Evolutionary conservation across 108 stramenopile genomes (phyloP).

Genomic region (Fistulifera pelliculosa): DNA sequence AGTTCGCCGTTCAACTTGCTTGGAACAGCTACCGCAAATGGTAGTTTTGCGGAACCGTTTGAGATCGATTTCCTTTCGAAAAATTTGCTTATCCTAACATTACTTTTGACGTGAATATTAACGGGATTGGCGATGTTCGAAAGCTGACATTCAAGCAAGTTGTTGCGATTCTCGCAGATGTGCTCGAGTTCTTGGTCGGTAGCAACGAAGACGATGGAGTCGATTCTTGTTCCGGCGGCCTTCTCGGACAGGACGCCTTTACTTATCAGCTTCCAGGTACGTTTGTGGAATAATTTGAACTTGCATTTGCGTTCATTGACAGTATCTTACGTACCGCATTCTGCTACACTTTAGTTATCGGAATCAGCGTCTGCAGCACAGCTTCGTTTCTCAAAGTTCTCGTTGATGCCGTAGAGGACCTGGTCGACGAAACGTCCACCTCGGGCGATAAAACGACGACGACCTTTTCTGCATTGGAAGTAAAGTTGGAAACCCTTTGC

Average conservation of each 20-base stretch:
- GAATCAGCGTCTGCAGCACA: conserved; percentile 2
- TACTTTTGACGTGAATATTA: conserved; percentile 19
- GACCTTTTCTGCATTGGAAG: conserved; percentile 13
- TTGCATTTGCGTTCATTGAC: too few species aligned
- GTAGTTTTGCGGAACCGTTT: conserved; percentile 13
- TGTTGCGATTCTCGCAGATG: conserved; percentile 13
- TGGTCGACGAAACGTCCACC: conserved; percentile 5
- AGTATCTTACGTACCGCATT: too few species aligned
- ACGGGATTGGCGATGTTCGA: conserved; percentile 21
- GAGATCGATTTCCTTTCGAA: conserved; percentile 8
- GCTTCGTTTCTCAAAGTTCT: conserved; percentile 4
- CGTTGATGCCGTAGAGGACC: conserved; percentile 10
- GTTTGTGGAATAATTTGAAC: too few species aligned
- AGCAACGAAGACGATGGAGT: conserved; percentile 13
- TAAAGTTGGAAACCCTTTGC: conserved; percentile 13
- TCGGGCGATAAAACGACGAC: conserved; percentile 5
- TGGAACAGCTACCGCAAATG: not conserved
- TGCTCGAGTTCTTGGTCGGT: conserved; percentile 21
- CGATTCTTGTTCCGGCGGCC: conserved; percentile 32
- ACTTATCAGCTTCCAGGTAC: conserved; percentile 22
- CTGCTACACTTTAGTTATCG: too few species aligned
- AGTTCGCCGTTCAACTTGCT: conserved; percentile 8
- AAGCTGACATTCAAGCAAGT: conserved; percentile 23
- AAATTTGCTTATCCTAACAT: conserved; percentile 1
- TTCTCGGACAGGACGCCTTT: conserved; percentile 22